A percentile compares a stretch with the other conserved stretches of the same genome.
phyloP scores from a whole-genome alignment of 2,329 filamentous ascomycete species.

The Calonectria pauciramosa region DNA sequence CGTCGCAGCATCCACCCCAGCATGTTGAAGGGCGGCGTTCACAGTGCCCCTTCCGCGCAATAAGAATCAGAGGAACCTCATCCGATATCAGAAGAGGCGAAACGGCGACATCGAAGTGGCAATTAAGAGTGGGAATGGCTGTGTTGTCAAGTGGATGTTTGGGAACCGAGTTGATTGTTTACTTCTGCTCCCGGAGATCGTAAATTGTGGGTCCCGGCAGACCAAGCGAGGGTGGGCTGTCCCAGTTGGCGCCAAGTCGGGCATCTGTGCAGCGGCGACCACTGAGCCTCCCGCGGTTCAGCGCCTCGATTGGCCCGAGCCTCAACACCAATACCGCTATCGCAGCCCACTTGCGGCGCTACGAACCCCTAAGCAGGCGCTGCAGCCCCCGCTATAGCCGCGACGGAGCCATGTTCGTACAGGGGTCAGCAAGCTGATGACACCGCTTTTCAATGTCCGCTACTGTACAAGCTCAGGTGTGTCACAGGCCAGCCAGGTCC shows the following conservation, averaged over 20 bases:
- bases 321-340: slow-evolving; percentile 13
- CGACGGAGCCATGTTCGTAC: slow-evolving; percentile 2
- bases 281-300: slow-evolving; percentile 18
- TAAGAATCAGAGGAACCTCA: slow-evolving; percentile 26
- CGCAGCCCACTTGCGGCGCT: slow-evolving; percentile 26
- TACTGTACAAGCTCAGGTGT: slow-evolving; percentile 25
- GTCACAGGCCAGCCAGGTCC: slow-evolving; percentile 8
- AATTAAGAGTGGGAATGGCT: slow-evolving; percentile 19
- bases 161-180: slow-evolving; percentile 28
- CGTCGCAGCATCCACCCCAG: slow-evolving; percentile 71
- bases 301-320: slow-evolving; percentile 33
- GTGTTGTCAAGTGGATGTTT: slow-evolving; percentile 21
- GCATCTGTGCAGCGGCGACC: slow-evolving; percentile 37
- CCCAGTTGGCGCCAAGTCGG: slow-evolving; percentile 45
- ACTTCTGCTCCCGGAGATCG: slow-evolving; percentile 20
- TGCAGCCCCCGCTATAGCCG: slow-evolving; percentile 36
- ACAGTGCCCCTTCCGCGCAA: slow-evolving; percentile 12
- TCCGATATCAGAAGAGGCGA: slow-evolving; percentile 29
- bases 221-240: slow-evolving; percentile 1
- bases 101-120: slow-evolving; percentile 29
- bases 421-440: slow-evolving; percentile 24
- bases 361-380: slow-evolving; percentile 41
- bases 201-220: slow-evolving; percentile 23
- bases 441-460: slow-evolving; percentile 40
- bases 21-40: slow-evolving; percentile 55